Conservation (phyloP, 2,329 filamentous ascomycete species). For the Cladosporium sp. region DNA sequence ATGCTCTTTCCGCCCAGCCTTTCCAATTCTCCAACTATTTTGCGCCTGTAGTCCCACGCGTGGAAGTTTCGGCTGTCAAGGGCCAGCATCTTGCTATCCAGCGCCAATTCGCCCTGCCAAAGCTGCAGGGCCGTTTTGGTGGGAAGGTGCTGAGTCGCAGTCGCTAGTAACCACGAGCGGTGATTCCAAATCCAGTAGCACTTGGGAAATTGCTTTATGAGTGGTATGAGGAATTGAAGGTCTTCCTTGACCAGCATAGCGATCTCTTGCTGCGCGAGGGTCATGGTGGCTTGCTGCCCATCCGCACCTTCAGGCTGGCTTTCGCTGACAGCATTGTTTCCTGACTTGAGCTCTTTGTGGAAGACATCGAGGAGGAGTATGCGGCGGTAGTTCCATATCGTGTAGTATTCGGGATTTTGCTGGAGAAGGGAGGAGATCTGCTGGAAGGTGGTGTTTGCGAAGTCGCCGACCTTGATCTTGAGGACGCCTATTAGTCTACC, state of each 20-base stretch:
- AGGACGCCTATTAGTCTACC: slow-evolving; percentile 57
- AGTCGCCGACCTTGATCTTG: slow-evolving; percentile 42
- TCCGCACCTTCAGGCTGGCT: background rate
- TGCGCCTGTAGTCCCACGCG: slow-evolving; percentile 85
- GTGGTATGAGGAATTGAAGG: slow-evolving; percentile 72
- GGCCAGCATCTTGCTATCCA: slow-evolving; percentile 82
- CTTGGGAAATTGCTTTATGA: slow-evolving; percentile 82
- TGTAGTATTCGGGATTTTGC: slow-evolving; percentile 84
- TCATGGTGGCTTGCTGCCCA: slow-evolving; percentile 22
- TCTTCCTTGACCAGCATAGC: slow-evolving; percentile 62
- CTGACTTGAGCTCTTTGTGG: slow-evolving; percentile 38
- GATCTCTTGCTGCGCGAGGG: slow-evolving; percentile 30
- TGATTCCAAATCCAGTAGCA: slow-evolving; percentile 99
- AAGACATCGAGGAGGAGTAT: slow-evolving; percentile 60
- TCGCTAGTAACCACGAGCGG: slow-evolving; percentile 73
- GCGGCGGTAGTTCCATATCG: slow-evolving; percentile 83
- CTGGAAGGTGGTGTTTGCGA: slow-evolving; percentile 53
- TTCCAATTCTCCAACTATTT: slow-evolving; percentile 71
- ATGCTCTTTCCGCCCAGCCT: slow-evolving; percentile 45
- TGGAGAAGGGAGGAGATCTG: slow-evolving; percentile 65
- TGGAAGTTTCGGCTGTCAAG: slow-evolving; percentile 90
- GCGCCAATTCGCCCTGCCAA: slow-evolving; percentile 77
- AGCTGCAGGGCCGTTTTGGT: slow-evolving; percentile 52
- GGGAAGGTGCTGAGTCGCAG: slow-evolving; percentile 61
- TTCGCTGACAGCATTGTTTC: slow-evolving; percentile 9